Base-by-base conservation (phyloP, 1,284 basidiomycete species). In the Ceratobasidium sp. region DNA sequence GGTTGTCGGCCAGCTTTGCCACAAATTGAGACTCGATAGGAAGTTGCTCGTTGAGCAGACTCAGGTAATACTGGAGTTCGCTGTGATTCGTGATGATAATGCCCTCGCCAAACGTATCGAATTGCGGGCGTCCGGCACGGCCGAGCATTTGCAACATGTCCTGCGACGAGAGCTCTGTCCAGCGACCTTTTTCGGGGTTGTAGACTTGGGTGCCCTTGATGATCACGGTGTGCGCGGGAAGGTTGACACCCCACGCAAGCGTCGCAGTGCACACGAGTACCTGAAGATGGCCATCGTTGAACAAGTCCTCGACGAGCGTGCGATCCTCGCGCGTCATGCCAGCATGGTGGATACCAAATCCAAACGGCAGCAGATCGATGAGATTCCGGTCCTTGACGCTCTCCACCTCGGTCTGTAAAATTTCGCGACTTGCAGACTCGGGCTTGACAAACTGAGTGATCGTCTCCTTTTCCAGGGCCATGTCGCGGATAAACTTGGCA, bases 121-220 rank as follows among this genome's bases (percentile, higher is more conserved):
- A 99, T 83, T 99, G 97, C 11, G 98, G 98, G 76, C 98, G 91
- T 83, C 98, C 98, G 7, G 98, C 98, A 82, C 97, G 92, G 70
- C 98, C 98, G 5, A 99, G 92, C 98, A 99, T 99, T 85, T 99
- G 98, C 5, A 99, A 87, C 7, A 99, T 96, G 82, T 99, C 98
- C 84, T 99, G 97, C 0, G 95, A 93, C 0, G 96, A 98, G 13
- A 99, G 85, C 84, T 99, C 98, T 8, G 94, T 92, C 98, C 97
- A 99, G 8, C 95, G 91, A 29, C 98, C 98, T 85, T 99, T 98
- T 84, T 98, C 97, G 0, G 98, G 98, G 83, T 98, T 98, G 87
- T 99, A 99, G 79, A 99, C 97, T 85, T 99, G 97, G 0, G 98
- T 99, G 46, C 98, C 98, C 84, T 99, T 99, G 88, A 99, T 99